These are phyloP conservation scores for Clavispora santaluciae DNA, from an alignment of 805 yeast species.

Conservation along the genomic window DNA sequence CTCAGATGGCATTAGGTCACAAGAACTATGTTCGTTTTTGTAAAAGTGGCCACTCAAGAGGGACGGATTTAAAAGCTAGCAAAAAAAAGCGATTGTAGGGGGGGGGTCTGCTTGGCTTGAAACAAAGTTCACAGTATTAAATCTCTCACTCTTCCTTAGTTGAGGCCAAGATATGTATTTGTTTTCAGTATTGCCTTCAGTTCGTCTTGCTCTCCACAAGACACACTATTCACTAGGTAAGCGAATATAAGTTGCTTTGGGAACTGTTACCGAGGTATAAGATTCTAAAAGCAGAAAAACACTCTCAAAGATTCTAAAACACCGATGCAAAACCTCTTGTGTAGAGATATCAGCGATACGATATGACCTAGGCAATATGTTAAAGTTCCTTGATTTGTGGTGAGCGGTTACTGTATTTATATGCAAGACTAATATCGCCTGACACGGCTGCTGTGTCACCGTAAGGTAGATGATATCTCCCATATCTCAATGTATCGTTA, in stretches of 20 bases:
- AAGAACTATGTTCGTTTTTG: slow-evolving; percentile 1
- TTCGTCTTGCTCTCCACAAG: not conserved
- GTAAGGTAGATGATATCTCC: too few species aligned
- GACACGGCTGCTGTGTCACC: not conserved
- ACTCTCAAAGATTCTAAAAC: not conserved
- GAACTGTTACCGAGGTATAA: not conserved
- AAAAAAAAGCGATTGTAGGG: not conserved
- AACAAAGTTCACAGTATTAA: too few species aligned
- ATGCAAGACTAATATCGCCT: not conserved
- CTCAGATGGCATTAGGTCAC: slow-evolving; percentile 31
- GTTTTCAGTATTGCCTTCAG: not conserved
- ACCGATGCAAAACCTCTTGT: not conserved
- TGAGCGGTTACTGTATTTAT: not conserved
- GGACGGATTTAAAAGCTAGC: not conserved
- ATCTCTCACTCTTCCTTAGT: too few species aligned
- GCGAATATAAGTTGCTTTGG: not conserved
- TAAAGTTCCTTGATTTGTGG: slow-evolving; percentile 1
- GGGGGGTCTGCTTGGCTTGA: too few species aligned
- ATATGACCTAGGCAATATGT: not conserved
- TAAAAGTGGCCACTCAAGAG: not conserved
- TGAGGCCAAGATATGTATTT: too few species aligned
- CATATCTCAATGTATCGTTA: too few species aligned
- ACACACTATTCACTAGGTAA: not conserved
- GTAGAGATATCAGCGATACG: not conserved
- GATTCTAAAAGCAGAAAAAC: not conserved